A percentile compares a stretch with the other conserved stretches of the same genome.
Evolutionary conservation across 306 rosid genomes (phyloP).

Genomic region (Canavalia ensiformis): DNA sequence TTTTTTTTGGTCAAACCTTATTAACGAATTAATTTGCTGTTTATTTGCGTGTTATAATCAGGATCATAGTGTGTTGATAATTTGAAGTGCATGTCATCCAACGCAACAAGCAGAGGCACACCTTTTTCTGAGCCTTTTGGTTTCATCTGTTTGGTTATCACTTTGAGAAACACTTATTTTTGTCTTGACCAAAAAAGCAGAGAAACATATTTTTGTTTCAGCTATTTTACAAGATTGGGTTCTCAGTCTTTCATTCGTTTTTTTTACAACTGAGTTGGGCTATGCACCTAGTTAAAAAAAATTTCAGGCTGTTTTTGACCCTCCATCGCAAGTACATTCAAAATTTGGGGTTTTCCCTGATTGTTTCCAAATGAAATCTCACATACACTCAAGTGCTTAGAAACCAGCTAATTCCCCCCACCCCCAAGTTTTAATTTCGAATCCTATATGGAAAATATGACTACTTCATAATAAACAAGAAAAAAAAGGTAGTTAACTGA

Average conservation of each 20-base stretch:
- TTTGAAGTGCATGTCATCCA: background rate
- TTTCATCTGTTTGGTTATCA: background rate
- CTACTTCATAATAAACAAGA: background rate
- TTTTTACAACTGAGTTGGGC: too few species aligned
- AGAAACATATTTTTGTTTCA: too few species aligned
- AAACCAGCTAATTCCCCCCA: background rate
- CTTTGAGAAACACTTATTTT: background rate
- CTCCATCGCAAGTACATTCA: background rate
- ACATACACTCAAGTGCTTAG: background rate
- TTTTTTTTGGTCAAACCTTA: too few species aligned
- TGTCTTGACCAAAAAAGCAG: too few species aligned
- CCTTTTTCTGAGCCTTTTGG: background rate
- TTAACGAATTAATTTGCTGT: too few species aligned
- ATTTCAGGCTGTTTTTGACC: background rate
- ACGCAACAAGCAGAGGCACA: background rate
- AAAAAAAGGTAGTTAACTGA: background rate
- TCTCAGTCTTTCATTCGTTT: background rate
- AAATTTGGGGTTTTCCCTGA: background rate
- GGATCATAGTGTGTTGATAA: too few species aligned
- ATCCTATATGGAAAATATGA: background rate
- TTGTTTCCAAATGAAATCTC: background rate
- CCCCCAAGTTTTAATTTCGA: background rate
- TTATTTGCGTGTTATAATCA: too few species aligned
- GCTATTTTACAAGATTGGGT: background rate
- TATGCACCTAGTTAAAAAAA: background rate